phyloP scores from a whole-genome alignment of 78 protist species.

The Mantamonas sphyraenae region DNA sequence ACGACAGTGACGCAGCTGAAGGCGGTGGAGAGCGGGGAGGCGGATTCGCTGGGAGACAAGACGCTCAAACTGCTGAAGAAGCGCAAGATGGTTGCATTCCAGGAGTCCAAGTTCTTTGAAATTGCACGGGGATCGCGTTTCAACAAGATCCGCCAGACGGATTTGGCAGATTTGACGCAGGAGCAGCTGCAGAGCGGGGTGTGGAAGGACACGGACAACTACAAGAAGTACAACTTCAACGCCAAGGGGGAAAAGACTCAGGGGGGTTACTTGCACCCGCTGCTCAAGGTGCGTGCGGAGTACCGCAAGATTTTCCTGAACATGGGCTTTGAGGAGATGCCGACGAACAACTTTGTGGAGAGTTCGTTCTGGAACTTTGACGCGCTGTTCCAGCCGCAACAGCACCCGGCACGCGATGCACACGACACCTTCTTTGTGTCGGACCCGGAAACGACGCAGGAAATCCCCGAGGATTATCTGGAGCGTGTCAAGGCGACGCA shows the following conservation, averaged over 20 bases:
- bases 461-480: slow-evolving; percentile 76
- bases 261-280: slow-evolving; percentile 91
- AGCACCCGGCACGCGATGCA: slow-evolving; percentile 99
- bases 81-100: slow-evolving; percentile 17
- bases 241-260: no score
- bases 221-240: slow-evolving; percentile 51
- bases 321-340: slow-evolving; percentile 97
- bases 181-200: slow-evolving; percentile 5
- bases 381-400: slow-evolving; percentile 97
- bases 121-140: slow-evolving; percentile 10
- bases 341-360: slow-evolving; percentile 87
- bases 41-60: background rate
- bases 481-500: slow-evolving; percentile 78
- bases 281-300: slow-evolving; percentile 82
- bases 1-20: slow-evolving; percentile 1
- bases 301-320: slow-evolving; percentile 91
- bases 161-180: slow-evolving; percentile 23
- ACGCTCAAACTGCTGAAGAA: slow-evolving; percentile 39
- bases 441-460: slow-evolving; percentile 24
- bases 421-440: slow-evolving; percentile 98
- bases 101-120: background rate
- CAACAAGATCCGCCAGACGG: slow-evolving; percentile 20
- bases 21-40: background rate
- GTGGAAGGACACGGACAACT: slow-evolving; percentile 15
- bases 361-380: slow-evolving; percentile 99